Percentiles rank a stretch among this genome's conserved stretches.
Conservation (phyloP, 441 rosid species). For the Gossypium trilobum region DNA sequence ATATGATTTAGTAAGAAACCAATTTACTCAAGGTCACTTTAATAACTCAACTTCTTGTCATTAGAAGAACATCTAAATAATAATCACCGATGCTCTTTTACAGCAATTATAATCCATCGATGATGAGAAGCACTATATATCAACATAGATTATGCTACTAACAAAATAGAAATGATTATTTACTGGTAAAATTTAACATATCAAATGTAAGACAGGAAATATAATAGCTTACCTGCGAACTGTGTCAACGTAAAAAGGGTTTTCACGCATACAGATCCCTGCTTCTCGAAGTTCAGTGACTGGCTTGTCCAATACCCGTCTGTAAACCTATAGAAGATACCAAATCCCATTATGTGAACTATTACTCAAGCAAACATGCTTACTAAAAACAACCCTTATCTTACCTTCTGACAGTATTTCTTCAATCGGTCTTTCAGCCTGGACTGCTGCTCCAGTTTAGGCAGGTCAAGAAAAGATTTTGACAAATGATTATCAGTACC, state of each 20-base stretch:
- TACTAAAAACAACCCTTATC: constrained; percentile 9
- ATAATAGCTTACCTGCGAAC: constrained; percentile 71
- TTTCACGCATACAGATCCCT: constrained; percentile 99
- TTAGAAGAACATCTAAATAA: not conserved
- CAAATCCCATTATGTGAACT: constrained; percentile 20
- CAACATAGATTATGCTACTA: constrained; percentile 2
- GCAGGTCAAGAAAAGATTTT: constrained; percentile 80
- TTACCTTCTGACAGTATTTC: constrained; percentile 87
- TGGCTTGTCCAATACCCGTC: constrained; percentile 81
- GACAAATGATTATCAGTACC: constrained; percentile 48
- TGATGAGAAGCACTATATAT: constrained; percentile 3
- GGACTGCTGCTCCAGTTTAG: constrained; percentile 75
- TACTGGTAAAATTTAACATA: constrained; percentile 11
- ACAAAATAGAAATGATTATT: constrained; percentile 13
- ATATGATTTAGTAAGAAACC: constrained; percentile 19
- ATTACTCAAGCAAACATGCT: constrained; percentile 16
- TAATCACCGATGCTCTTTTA: not conserved
- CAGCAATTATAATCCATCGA: not conserved
- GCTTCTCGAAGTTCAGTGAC: constrained; percentile 95
- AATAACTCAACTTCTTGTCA: constrained; percentile 6
- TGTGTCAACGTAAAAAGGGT: constrained; percentile 89
- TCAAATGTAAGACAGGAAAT: constrained; percentile 12
- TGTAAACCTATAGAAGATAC: constrained; percentile 56
- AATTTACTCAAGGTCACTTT: not conserved
- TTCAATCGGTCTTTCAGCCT: constrained; percentile 81